Evolutionary conservation across 2,329 filamentous ascomycete genomes (phyloP), one percentile per base, ranked within the genome.

Genomic region (Rutstroemia sp.): DNA sequence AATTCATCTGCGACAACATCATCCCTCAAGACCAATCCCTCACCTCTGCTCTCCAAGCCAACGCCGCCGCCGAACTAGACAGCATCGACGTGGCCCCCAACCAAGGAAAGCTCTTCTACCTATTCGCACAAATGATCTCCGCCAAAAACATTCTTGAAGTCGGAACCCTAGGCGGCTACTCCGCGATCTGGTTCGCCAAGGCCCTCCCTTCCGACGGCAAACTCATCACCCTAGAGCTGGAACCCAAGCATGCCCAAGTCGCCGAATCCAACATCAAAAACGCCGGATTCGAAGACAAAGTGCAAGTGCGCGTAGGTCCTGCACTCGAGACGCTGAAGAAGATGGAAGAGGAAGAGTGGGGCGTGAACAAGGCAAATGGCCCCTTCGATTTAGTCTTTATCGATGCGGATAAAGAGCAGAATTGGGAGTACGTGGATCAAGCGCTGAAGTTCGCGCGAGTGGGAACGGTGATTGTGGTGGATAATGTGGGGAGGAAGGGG

Each of bases 331-430:
- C 72, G 75, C 40, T 61, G 19, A 7, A 21, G 42, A 21, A 21
- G 3, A 23, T 46, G 42, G 42, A 46, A 46, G 12, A 1, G 12
- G 42, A 46, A 23, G 47, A 27, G 16, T 49, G 47, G 47, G 61
- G 71, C 16, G 66, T 73, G 60, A 74, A 76, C 8, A 30, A 38
- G 27, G 34, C 21, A 12, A 42, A 42, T 12, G 45, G 16, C 12
- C 17, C 17, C 8, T 80, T 77, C 61, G 78, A 80, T 66, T 65
- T 80, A 51, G 70, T 79, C 63, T 80, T 80, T 64, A 72, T 80
- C 58, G 78, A 80, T 59, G 77, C 77, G 17, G 71, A 80, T 57
- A 80, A 80, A 67, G 67, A 71, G 0, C 74, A 73, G 9, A 78
- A 79, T 65, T 71, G 73, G 0, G 63, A 60, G 5, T 80, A 80